Evolutionary conservation across 2,329 filamentous ascomycete genomes (phyloP).

Genomic region (Bimuria novae-zelandiae): DNA sequence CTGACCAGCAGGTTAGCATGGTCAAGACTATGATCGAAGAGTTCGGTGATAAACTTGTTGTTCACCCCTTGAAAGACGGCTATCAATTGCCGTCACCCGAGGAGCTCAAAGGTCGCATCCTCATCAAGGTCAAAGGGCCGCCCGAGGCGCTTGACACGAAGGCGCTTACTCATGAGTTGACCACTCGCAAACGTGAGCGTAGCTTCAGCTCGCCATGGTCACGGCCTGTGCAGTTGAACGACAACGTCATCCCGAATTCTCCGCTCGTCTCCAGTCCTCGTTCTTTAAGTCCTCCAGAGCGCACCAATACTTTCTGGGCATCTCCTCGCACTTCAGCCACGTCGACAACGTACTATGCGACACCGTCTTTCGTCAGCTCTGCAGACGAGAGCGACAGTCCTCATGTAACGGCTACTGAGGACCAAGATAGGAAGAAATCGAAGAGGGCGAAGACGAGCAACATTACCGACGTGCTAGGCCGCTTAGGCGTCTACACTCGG

Average conservation of each 20-base stretch:
- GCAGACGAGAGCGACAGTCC: conserved; percentile 78
- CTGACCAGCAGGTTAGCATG: conserved; percentile 84
- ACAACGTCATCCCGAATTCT: conserved; percentile 54
- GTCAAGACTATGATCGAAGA: conserved; percentile 83
- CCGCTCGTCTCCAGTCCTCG: conserved; percentile 58
- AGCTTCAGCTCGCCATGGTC: conserved; percentile 81
- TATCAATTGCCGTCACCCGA: conserved; percentile 81
- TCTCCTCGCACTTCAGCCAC: conserved; percentile 60
- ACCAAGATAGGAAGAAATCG: conserved; percentile 65
- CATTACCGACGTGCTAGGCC: conserved; percentile 80
- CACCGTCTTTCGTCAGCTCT: conserved; percentile 58
- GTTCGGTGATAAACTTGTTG: conserved; percentile 79
- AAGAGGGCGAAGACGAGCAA: conserved; percentile 72
- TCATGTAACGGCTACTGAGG: conserved; percentile 60
- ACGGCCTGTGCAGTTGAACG: conserved; percentile 66
- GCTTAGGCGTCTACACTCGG: conserved; percentile 78
- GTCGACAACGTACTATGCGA: conserved; percentile 61
- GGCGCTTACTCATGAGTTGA: conserved; percentile 40
- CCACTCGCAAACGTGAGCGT: conserved; percentile 52
- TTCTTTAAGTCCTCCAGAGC: conserved; percentile 58
- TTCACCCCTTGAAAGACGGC: conserved; percentile 70
- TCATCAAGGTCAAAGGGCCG: conserved; percentile 94
- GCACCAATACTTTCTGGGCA: conserved; percentile 51
- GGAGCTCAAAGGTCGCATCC: conserved; percentile 78
- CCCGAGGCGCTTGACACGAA: conserved; percentile 53